phyloP scores from a whole-genome alignment of 2,329 filamentous ascomycete species.

The Scorias spongiosa region DNA sequence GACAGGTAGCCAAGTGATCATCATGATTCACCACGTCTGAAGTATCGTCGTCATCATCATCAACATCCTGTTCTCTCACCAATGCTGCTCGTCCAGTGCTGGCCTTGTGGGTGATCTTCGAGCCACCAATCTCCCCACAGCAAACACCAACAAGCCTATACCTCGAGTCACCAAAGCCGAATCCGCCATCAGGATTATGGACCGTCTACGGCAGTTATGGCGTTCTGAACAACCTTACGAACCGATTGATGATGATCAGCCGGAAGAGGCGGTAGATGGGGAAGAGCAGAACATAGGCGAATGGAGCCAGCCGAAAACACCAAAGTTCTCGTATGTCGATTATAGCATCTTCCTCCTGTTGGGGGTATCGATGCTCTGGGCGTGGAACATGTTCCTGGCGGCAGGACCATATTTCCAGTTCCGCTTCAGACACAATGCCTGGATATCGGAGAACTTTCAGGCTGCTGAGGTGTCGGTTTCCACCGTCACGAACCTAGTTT shows the following conservation, averaged over 20 bases:
- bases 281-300: slow-evolving; percentile 1
- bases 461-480: slow-evolving; percentile 77
- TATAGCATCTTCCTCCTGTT: slow-evolving; percentile 75
- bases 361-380: slow-evolving; percentile 92
- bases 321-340: slow-evolving; percentile 63
- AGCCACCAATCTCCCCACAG: too few relatives aligned
- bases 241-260: slow-evolving; percentile 12
- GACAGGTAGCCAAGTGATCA: too few relatives aligned
- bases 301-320: background rate
- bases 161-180: too few relatives aligned
- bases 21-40: too few relatives aligned
- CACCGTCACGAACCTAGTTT: slow-evolving; percentile 64
- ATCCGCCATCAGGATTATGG: slow-evolving; percentile 3
- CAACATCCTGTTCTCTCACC: too few relatives aligned
- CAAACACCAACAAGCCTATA: too few relatives aligned
- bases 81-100: too few relatives aligned
- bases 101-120: too few relatives aligned
- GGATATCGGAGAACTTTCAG: slow-evolving; percentile 71
- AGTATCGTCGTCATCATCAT: too few relatives aligned
- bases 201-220: slow-evolving; percentile 15
- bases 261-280: slow-evolving; percentile 6
- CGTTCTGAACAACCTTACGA: slow-evolving; percentile 18
- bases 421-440: slow-evolving; percentile 57
- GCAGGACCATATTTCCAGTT: slow-evolving; percentile 83
- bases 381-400: slow-evolving; percentile 98